Evolutionary conservation across 2,329 filamentous ascomycete genomes (phyloP).

Genomic region (Pseudogymnoascus sp.): DNA sequence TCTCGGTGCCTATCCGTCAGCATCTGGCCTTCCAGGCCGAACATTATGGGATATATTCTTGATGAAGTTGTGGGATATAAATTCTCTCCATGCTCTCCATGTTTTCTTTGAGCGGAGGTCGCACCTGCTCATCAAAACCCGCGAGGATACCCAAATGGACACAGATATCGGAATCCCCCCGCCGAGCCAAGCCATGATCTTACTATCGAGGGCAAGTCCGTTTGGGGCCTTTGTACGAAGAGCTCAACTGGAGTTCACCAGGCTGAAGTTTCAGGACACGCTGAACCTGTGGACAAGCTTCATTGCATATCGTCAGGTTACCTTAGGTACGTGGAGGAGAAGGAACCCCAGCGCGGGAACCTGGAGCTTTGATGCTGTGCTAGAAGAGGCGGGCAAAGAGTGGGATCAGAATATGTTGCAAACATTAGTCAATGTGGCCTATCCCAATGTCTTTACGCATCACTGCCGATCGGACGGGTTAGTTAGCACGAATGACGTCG

Average conservation of each 20-base stretch:
- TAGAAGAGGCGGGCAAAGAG: slow-evolving; percentile 39
- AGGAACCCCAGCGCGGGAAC: slow-evolving; percentile 36
- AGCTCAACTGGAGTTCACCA: slow-evolving; percentile 68
- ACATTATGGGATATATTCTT: slow-evolving; percentile 86
- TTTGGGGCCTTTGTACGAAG: slow-evolving; percentile 74
- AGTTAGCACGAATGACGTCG: slow-evolving; percentile 71
- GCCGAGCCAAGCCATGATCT: slow-evolving; percentile 43
- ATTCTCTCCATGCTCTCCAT: slow-evolving; percentile 74
- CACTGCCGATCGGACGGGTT: slow-evolving; percentile 28
- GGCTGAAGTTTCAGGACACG: slow-evolving; percentile 71
- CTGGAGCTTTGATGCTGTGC: slow-evolving; percentile 50
- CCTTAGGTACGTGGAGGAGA: slow-evolving; percentile 51
- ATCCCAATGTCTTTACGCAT: slow-evolving; percentile 15
- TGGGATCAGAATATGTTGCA: slow-evolving; percentile 42
- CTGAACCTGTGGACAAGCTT: slow-evolving; percentile 75
- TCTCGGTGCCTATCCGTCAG: slow-evolving; percentile 42
- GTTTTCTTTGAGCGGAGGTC: slow-evolving; percentile 59
- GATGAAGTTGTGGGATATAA: slow-evolving; percentile 71
- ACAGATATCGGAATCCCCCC: slow-evolving; percentile 43
- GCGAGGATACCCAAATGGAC: slow-evolving; percentile 49
- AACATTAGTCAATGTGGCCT: slow-evolving; percentile 26
- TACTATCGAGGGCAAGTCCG: slow-evolving; percentile 64
- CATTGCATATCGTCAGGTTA: slow-evolving; percentile 70
- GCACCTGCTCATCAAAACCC: slow-evolving; percentile 50
- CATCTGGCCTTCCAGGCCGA: slow-evolving; percentile 58